Base-by-base conservation (phyloP, 306 rosid species). In the Fragaria iinumae region DNA sequence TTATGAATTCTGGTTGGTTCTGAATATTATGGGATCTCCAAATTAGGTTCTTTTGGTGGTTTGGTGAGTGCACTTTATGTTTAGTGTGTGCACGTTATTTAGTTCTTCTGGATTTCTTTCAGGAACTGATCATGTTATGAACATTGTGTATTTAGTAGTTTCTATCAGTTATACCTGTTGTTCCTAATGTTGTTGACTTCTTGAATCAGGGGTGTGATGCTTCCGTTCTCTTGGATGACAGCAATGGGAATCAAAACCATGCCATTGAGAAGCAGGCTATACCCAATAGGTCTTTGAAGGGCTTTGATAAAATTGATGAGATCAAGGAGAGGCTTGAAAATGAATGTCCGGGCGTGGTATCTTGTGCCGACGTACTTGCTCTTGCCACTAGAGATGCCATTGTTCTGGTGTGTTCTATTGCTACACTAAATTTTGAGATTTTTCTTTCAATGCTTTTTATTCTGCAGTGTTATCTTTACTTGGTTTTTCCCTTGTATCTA, bases 251-350 rank as follows among this genome's bases (percentile, higher is more conserved):
- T 48, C 43, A n/a, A 41, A 89, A 78, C 82, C 68, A 44, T 49
- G 75, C 97, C 1, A 67, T 67, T 69, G 97, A 93, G 85, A 93
- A 80, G 86, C 86, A 85, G 71, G 97, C 98, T 38, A 50, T 86
- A 18, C 98, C 98, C 5, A 93, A 93, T 76, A 86, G 18, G 71
- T 77, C 81, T 60, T 55, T 86, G 81, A 86, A 34, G 81, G 87
- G 86, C 25, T 83, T 86, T 34, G 79, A 80, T 13, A n/a, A 49
- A 56, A 73, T 86, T 2, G 87, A 80, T 45, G 11, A 4, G 64
- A 83, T 86, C 27, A 86, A 86, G 77, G 89, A 78, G 72, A 83
- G 68, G 70, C 66, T 86, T 7, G 89, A 86, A 80, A 77, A 55
- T 38, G 75, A 72, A 39, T 86, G 89, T 18, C 85, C 85, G 1